Evolutionary conservation across 2,329 filamentous ascomycete genomes (phyloP), one percentile per base, ranked within the genome.

Genomic region (Microcyclosporella mali): DNA sequence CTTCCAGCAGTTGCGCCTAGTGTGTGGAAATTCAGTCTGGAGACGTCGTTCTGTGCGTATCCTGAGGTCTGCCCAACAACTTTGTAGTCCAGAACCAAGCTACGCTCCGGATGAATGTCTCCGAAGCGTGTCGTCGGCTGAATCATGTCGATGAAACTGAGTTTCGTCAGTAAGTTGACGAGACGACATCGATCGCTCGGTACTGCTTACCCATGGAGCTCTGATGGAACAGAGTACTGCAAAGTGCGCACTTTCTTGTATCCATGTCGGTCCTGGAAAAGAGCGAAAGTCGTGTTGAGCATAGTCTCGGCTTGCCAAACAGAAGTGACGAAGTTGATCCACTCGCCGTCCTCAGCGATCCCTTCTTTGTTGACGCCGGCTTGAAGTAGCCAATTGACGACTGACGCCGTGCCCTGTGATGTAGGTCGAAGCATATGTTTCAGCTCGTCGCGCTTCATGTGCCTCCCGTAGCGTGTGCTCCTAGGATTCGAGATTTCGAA

Each of bases 401-500:
- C 70, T 2, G 67, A 66, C 19, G 67, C 57, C 11, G 71, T 70
- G 3, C 73, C 71, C 16, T 71, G 66, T 1, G 65, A 58, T 2
- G 68, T 63, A 0, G 79, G 78, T 14, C 73, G 73, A 30, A 81
- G 65, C 41, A 77, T 68, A 1, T 67, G 64, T 21, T 73, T 72
- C 28, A 84, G 61, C 53, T 83, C 71, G 27, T 79, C 71, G n/a
- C 74, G 73, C 44, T 73, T 78, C 63, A 85, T 64, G 54, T 84
- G 77, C 52, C 73, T 67, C 28, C 81, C 81, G 58, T 85, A 85
- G 15, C 65, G 68, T 1, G 69, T 62, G 51, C 80, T 71, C 19
- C 68, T 70, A 1, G 81, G 81, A 0, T 76, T 78, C 1, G 81
- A 82, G 21, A 84, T 69, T 32, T 80, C 74, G 43, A 81, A 68